A percentile compares a stretch with the other conserved stretches of the same genome.
Evolutionary conservation across 345 rosid genomes (phyloP).

Genomic region (Citrus medica): DNA sequence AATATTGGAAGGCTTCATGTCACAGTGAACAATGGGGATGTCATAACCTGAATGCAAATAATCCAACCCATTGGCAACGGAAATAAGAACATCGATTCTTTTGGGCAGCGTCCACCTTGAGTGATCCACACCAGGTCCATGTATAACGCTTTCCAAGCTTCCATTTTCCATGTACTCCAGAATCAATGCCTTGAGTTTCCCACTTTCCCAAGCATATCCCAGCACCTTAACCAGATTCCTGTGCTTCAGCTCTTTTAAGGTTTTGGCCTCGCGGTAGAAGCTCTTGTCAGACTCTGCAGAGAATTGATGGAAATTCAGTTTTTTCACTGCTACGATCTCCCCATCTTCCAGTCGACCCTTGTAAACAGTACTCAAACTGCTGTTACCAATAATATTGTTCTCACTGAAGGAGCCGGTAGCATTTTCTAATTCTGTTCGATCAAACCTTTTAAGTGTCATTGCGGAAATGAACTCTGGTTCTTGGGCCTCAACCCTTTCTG

Average conservation of each 20-base stretch:
- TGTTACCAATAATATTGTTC: constrained; percentile 57
- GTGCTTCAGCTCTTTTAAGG: constrained; percentile 63
- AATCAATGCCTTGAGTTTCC: constrained; percentile 71
- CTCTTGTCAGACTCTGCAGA: constrained; percentile 61
- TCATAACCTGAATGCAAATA: constrained; percentile 78
- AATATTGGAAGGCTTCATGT: constrained; percentile 84
- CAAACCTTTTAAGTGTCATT: constrained; percentile 55
- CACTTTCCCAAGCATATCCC: constrained; percentile 89
- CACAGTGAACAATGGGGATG: constrained; percentile 78
- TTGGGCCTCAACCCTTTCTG: constrained; percentile 26
- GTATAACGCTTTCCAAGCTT: constrained; percentile 60
- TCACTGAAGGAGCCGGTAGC: constrained; percentile 61
- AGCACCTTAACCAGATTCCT: constrained; percentile 69
- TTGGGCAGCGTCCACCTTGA: constrained; percentile 39
- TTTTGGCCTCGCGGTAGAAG: constrained; percentile 75
- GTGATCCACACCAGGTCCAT: constrained; percentile 31
- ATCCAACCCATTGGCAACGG: constrained; percentile 63
- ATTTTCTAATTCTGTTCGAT: constrained; percentile 43
- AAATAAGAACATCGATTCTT: constrained; percentile 51
- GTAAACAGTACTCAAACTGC: constrained; percentile 86
- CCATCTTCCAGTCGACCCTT: constrained; percentile 65
- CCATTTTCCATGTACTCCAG: constrained; percentile 80
- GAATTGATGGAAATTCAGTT: constrained; percentile 64
- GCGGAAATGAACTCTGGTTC: constrained; percentile 45
- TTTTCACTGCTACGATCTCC: constrained; percentile 65